Base-by-base conservation (phyloP, 768 basidiomycete genomes). In the Russula sp. region DNA sequence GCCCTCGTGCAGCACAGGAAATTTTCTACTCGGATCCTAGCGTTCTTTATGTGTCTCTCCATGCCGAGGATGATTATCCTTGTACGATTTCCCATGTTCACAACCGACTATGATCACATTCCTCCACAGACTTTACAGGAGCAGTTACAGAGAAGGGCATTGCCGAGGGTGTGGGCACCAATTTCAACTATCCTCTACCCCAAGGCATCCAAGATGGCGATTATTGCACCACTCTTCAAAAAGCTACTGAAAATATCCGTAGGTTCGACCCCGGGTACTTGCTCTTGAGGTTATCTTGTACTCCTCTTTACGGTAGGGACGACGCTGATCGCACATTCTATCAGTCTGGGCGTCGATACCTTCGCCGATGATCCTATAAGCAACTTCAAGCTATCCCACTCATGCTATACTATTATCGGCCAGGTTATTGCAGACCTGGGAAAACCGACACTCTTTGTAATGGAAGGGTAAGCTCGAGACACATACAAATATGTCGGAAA, bases 341-440 rank as follows among this genome's bases (percentile, higher is more conserved):
- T 47, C 58, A 73, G 72, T 10, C 69, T 74, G 22, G 75, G 75
- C 25, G 73, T 74, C 38, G 73, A 75, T 60, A 75, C 73, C 5
- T 73, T 67, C 63, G 45, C 50, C 1, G 70, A 70, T 58, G 72
- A 75, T 41, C 73, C 73, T 25, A 65, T 74, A 32, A 67, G 71
- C 41, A 66, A 71, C 34, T 73, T 75, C 66, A 56, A 60, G n/a
- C 43, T 74, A 47, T 69, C 73, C 20, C 50, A 46, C 11, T 55
- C 54, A 8, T 72, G 68, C 9, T 75, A 75, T 45, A 43, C 65
- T 18, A 39, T 55, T 25, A 73, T 75, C 34, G 72, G 73, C 14
- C 42, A 43, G 38, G 22, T 65, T 9, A 68, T 74, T 11, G 64
- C 65, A 11, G 25, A 49, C 7, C 16, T 70, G 3, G 42, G 39